phyloP scores from a whole-genome alignment of 2,329 filamentous ascomycete genomes.

The Ceratocystiopsis brevicomis region DNA sequence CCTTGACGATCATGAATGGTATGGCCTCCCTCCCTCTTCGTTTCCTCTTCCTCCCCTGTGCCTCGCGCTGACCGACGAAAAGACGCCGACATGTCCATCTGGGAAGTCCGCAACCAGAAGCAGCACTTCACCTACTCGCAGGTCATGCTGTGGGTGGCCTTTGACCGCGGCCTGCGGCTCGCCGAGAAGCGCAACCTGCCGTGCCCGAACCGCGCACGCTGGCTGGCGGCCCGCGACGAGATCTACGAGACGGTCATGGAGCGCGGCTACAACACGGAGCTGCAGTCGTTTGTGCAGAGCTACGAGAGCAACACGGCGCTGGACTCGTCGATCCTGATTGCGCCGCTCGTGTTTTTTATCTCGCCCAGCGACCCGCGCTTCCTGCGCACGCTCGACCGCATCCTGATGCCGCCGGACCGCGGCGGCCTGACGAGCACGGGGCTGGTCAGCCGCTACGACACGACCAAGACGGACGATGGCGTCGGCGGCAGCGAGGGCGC shows the following conservation, averaged over 20 bases:
- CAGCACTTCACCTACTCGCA: constrained; percentile 71
- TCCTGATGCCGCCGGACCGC: constrained; percentile 53
- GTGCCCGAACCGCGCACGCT: constrained; percentile 48
- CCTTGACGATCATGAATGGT: constrained; percentile 45
- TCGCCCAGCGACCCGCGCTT: constrained; percentile 61
- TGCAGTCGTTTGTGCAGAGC: constrained; percentile 55
- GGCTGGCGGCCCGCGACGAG: constrained; percentile 45
- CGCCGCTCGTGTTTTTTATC: constrained; percentile 64
- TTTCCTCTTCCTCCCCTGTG: neutral
- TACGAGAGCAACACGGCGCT: constrained; percentile 53
- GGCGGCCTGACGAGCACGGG: constrained; percentile 58
- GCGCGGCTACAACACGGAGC: constrained; percentile 53
- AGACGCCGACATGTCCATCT: constrained; percentile 65
- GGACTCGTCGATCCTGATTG: constrained; percentile 58
- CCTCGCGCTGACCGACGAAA: constrained; percentile 1
- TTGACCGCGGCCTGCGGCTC: constrained; percentile 56
- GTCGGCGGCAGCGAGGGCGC: constrained; percentile 58
- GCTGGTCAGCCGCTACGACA: constrained; percentile 59
- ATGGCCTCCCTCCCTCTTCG: constrained; percentile 7
- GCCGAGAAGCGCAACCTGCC: constrained; percentile 59
- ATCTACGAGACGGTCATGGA: constrained; percentile 63
- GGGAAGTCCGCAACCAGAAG: constrained; percentile 59
- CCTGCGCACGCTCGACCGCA: constrained; percentile 50
- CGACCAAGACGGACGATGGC: constrained; percentile 47
- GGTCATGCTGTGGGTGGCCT: constrained; percentile 66